Conservation (phyloP, 2,329 filamentous ascomycete genomes). For the Epicoccum sorghinum region DNA sequence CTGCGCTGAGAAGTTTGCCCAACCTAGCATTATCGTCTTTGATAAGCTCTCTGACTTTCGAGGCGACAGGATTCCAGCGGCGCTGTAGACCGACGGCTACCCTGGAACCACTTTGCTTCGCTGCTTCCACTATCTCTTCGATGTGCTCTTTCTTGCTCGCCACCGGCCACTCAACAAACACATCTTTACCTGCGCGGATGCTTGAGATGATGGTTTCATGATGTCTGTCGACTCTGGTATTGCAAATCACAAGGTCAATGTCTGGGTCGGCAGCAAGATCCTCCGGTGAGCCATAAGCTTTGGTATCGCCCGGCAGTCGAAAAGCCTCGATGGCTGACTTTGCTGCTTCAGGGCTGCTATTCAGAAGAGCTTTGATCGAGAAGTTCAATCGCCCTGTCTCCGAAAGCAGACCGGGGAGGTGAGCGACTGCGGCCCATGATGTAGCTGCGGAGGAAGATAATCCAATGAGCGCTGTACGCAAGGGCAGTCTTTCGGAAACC, state of each 20-base stretch:
- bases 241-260: slow-evolving; percentile 56
- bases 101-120: slow-evolving; percentile 47
- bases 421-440: slow-evolving; percentile 62
- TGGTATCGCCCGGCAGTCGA: slow-evolving; percentile 45
- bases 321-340: slow-evolving; percentile 49
- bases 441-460: slow-evolving; percentile 60
- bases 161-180: slow-evolving; percentile 62
- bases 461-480: slow-evolving; percentile 54
- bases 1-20: slow-evolving; percentile 48
- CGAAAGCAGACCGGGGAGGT: slow-evolving; percentile 65
- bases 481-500: not conserved
- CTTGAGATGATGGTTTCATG: slow-evolving; percentile 54
- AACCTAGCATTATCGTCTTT: slow-evolving; percentile 22
- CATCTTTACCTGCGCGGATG: slow-evolving; percentile 59
- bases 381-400: slow-evolving; percentile 45
- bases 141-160: slow-evolving; percentile 44
- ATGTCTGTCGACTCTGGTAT: slow-evolving; percentile 62
- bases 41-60: slow-evolving; percentile 52
- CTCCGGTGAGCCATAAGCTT: slow-evolving; percentile 53
- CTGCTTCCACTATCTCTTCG: slow-evolving; percentile 33
- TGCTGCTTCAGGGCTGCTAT: slow-evolving; percentile 51
- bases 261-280: slow-evolving; percentile 50
- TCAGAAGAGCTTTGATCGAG: slow-evolving; percentile 55
- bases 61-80: slow-evolving; percentile 46
- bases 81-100: slow-evolving; percentile 58